Conservation (phyloP, 805 yeast genomes). For the Candida stauntonica region DNA sequence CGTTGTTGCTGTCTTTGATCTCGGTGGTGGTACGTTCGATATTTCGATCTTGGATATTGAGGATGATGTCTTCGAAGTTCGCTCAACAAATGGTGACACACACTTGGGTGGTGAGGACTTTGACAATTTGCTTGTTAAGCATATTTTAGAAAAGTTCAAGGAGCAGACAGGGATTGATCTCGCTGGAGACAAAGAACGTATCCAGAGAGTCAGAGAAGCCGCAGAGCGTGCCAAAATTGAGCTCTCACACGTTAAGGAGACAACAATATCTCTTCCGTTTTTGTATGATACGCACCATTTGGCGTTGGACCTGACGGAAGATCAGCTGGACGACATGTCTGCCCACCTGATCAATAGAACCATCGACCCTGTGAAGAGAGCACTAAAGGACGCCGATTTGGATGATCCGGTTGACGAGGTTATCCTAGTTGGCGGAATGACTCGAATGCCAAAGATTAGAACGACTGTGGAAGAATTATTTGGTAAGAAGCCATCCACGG, state of each 20-base stretch:
- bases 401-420: slow-evolving; percentile 69
- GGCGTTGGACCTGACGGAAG: slow-evolving; percentile 53
- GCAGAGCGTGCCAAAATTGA: slow-evolving; percentile 77
- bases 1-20: slow-evolving; percentile 54
- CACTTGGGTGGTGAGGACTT: slow-evolving; percentile 86
- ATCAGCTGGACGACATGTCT: slow-evolving; percentile 63
- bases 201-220: slow-evolving; percentile 75
- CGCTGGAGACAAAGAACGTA: slow-evolving; percentile 36
- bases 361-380: slow-evolving; percentile 67
- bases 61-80: slow-evolving; percentile 76
- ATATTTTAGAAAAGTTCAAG: slow-evolving; percentile 55
- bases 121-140: slow-evolving; percentile 55
- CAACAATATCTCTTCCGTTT: slow-evolving; percentile 68
- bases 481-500: slow-evolving; percentile 60
- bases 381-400: slow-evolving; percentile 69
- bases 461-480: slow-evolving; percentile 56
- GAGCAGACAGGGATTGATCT: slow-evolving; percentile 35
- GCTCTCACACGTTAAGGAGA: slow-evolving; percentile 56
- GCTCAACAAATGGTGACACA: slow-evolving; percentile 81
- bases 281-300: slow-evolving; percentile 59
- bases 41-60: slow-evolving; percentile 74
- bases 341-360: slow-evolving; percentile 63
- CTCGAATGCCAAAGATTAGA: slow-evolving; percentile 80
- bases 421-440: slow-evolving; percentile 84
- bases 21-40: slow-evolving; percentile 87